Evolutionary conservation across 2,329 filamentous ascomycete species (phyloP), one percentile per base, ranked within the genome.

Genomic region (Dactylellina drechsleri): DNA sequence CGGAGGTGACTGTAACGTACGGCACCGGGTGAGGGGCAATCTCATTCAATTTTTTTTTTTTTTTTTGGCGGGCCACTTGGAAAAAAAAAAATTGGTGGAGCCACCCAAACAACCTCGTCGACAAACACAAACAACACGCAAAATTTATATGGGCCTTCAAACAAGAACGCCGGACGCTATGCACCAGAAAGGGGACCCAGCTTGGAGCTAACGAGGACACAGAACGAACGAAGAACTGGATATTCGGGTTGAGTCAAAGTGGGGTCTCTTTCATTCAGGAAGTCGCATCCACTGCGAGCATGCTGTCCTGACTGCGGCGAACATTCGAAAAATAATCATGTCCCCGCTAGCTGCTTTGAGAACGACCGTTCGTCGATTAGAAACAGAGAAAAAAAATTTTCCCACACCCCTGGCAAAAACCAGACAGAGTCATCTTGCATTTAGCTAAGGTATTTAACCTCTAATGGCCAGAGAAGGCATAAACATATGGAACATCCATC

Each of bases 381-480:
- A 62, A 66, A 57, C 57, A 58, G 56, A 66, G 50, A 61, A 66
- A 74, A 66, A 62, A 74, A 66, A 62, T 58, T 73, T 71, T 67
- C 60, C 31, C 31, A 50, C 18, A 62, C 60, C 62, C 70, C 70
- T 67, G 62, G 56, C 62, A 43, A 18, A 36, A 18, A 36, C 31
- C 43, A 47, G 13, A 23, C 23, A 54, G 70, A 74, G 70, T 74
- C 70, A 67, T 67, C 41, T 36, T 60, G 60, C 60, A 54, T 58
- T 40, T 18, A 61, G 54, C 36, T 31, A 60, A 54, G 40, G 40
- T 23, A 23, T 23, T 23, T 23, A 23, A 23, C 23, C 23, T 23
- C 31, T 36, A 36, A 15, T 13, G 20, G 43, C 57, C 26, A 36
- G 50, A 23, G 28, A 26, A 6, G 13, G 53, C 36, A 60, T 23